phyloP scores from a whole-genome alignment of 2,329 filamentous ascomycete genomes.

The Fusarium subglutinans region DNA sequence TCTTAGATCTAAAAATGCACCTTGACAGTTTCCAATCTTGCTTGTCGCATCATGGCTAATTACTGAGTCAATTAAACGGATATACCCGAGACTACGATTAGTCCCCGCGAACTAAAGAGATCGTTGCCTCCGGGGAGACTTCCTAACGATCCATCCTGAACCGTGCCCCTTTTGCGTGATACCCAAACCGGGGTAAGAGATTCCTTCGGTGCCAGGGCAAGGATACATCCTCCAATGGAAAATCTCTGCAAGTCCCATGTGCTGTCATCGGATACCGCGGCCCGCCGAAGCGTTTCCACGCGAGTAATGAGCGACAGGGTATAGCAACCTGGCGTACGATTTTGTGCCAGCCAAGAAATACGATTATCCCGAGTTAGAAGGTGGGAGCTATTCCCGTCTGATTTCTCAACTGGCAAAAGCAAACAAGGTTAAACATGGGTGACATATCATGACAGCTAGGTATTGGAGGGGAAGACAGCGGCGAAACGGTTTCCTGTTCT shows the following conservation, averaged over 20 bases:
- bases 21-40: accelerated
- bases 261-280: neutral
- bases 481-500: neutral
- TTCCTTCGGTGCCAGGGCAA: neutral
- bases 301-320: neutral
- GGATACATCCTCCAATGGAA: neutral
- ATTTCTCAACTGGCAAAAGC: neutral
- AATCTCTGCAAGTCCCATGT: neutral
- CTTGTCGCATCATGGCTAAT: neutral
- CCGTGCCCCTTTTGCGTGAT: neutral
- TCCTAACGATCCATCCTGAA: neutral
- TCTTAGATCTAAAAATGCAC: neutral
- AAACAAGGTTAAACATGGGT: neutral
- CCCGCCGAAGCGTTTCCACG: neutral
- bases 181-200: neutral
- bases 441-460: neutral
- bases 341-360: neutral
- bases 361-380: neutral
- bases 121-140: neutral
- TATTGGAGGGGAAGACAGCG: neutral
- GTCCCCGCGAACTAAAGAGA: neutral
- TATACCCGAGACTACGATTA: neutral
- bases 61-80: neutral
- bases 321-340: neutral
- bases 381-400: neutral